phyloP scores from a whole-genome alignment of 495 filamentous ascomycete genomes.

The Tuber magnatum region DNA sequence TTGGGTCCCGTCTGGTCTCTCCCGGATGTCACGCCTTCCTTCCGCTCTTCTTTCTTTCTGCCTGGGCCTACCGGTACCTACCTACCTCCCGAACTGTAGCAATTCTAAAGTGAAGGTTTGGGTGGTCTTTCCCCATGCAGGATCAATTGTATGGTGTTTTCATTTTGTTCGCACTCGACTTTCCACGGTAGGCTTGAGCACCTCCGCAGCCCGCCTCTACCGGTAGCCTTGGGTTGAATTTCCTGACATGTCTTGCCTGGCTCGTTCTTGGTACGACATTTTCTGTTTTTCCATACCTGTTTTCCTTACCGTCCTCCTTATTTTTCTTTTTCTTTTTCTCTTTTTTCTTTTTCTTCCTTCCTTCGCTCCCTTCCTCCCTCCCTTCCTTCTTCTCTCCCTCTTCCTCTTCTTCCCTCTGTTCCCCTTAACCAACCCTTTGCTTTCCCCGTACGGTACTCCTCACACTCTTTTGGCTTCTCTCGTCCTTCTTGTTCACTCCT shows the following conservation, averaged over 20 bases:
- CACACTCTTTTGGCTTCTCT: conserved; percentile 16
- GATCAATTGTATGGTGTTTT: not conserved
- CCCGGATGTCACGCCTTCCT: not conserved
- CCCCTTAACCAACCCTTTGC: not conserved
- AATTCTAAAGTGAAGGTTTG: not conserved
- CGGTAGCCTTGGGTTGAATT: not conserved
- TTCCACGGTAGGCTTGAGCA: not conserved
- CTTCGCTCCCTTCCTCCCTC: no score
- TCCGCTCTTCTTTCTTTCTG: not conserved
- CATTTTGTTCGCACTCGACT: not conserved
- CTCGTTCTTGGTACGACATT: no score
- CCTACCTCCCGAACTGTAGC: no score
- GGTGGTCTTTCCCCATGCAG: not conserved
- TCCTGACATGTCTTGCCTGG: not conserved
- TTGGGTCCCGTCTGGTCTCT: not conserved
- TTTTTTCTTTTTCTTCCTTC: no score
- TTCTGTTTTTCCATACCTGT: conserved; percentile 2
- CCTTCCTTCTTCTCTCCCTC: no score
- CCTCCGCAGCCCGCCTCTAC: no score
- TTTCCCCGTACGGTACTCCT: not conserved
- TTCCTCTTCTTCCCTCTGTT: conserved; percentile 18
- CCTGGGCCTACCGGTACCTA: no score
- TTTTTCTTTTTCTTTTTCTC: conserved; percentile 14
- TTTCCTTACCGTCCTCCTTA: conserved; percentile 5
- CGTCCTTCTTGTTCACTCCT: conserved; percentile 36